Percentiles rank a stretch among this genome's conserved stretches.
These are phyloP conservation scores for Stephanodiscus triporus DNA, from an alignment of 108 stramenopile species.

Conservation along the genomic window DNA sequence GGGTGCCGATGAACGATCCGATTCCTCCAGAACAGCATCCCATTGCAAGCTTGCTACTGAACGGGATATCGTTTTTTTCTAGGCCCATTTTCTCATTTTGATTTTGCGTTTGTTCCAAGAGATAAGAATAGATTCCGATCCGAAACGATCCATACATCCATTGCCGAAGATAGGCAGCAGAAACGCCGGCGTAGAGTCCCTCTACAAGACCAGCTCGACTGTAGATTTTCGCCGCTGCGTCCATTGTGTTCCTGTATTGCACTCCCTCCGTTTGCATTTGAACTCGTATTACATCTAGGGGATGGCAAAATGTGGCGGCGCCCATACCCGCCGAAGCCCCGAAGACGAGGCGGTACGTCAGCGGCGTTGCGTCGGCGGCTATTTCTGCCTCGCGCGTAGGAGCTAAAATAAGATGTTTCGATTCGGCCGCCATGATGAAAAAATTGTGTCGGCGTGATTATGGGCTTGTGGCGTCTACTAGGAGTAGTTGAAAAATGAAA, in stretches of 20 bases:
- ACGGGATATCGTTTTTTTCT: constrained; percentile 40
- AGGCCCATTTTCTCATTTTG: constrained; percentile 19
- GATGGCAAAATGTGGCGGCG: constrained; percentile 48
- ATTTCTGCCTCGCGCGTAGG: background rate
- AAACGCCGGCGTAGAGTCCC: constrained; percentile 43
- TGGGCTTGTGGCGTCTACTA: too few relatives aligned
- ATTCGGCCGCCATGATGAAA: too few relatives aligned
- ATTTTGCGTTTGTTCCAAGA: constrained; percentile 36
- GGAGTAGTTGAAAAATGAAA: too few relatives aligned
- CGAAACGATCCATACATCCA: constrained; percentile 44
- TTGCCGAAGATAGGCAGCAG: constrained; percentile 46
- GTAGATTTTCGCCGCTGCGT: constrained; percentile 36
- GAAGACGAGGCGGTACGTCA: too few relatives aligned
- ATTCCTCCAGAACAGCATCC: constrained; percentile 38
- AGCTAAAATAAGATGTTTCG: too few relatives aligned
- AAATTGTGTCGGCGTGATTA: too few relatives aligned
- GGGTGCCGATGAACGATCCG: constrained; percentile 44
- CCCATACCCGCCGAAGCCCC: background rate
- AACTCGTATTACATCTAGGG: constrained; percentile 41
- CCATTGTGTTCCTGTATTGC: constrained; percentile 31
- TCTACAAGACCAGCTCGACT: constrained; percentile 27
- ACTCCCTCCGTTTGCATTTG: constrained; percentile 44
- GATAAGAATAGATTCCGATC: constrained; percentile 40
- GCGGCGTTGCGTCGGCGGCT: too few relatives aligned
- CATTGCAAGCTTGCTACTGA: constrained; percentile 32